A percentile compares a stretch with the other conserved stretches of the same genome.
phyloP scores from a whole-genome alignment of 805 yeast species.

The Saccharomycopsis fodiens region DNA sequence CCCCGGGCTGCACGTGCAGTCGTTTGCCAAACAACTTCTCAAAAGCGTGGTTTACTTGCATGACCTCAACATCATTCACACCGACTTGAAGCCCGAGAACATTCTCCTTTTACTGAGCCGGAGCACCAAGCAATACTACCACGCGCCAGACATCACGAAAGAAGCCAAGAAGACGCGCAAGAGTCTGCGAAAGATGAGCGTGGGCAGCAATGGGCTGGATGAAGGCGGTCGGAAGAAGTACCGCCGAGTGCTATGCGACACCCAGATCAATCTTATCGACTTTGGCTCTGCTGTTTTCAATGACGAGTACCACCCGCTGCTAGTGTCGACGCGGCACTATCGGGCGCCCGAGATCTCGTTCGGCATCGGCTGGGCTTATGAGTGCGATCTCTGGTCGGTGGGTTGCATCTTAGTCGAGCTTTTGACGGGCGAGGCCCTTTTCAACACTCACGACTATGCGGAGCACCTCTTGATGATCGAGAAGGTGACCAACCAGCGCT shows the following conservation, averaged over 20 bases:
- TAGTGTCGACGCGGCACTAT: constrained; percentile 93
- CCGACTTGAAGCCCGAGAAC: constrained; percentile 96
- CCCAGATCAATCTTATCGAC: constrained; percentile 84
- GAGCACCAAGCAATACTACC: constrained; percentile 29
- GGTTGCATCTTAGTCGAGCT: constrained; percentile 91
- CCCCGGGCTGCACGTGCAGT: constrained; percentile 90
- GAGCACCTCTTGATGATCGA: constrained; percentile 97
- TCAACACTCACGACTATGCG: constrained; percentile 88
- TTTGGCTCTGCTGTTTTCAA: constrained; percentile 95
- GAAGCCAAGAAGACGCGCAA: background rate
- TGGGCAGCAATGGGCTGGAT: background rate
- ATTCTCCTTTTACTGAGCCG: constrained; percentile 58
- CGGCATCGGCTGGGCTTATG: constrained; percentile 94
- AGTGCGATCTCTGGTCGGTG: constrained; percentile 95
- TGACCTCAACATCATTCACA: constrained; percentile 83
- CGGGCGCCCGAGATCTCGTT: constrained; percentile 94
- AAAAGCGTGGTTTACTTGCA: constrained; percentile 84
- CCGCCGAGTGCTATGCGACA: constrained; percentile 55
- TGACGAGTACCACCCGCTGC: constrained; percentile 87
- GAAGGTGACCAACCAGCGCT: constrained; percentile 51
- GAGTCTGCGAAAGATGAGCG: constrained; percentile 21
- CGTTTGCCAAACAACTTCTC: constrained; percentile 76
- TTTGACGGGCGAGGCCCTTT: constrained; percentile 88
- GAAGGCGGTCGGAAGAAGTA: background rate
- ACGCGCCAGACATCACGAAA: no score